Base-by-base conservation (phyloP, 805 yeast genomes). In the Kregervanrija delftensis region DNA sequence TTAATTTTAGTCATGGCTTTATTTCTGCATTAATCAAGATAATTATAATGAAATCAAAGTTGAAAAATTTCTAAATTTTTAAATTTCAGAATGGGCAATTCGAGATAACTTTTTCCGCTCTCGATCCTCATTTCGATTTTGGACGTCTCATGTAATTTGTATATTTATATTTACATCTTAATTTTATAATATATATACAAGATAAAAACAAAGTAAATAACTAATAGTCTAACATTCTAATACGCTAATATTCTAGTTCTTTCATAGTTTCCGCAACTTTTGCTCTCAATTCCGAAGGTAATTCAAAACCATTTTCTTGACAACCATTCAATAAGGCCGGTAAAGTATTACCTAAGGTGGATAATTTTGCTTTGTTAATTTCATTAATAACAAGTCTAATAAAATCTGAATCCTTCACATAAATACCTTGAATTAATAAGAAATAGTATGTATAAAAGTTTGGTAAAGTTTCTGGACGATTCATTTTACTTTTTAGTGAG, bases 371-470 rank as follows among this genome's bases (percentile, higher is more conserved):
- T 4, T 57, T 52, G 2, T 59, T 61, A 40, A 77, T 44, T 43
- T 74, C 74, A 34, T 64, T 57, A 16, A 77, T 48, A 13, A 73
- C 55, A 48, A 49, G 58, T 47, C 68, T 66, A 16, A 68, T 53
- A 39, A 60, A 58, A 11, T 56, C 58, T 16, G 41, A 43, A 48
- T 73, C 67, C 28, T 63, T 59, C 33, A 55, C 53, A 35, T 57
- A 58, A 33, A 56, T 41, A 40, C 68, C 74, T 51, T 69, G 69
- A 37, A 57, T 60, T 42, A 77, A 54, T 51, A 77, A 54, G 59
- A 61, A 76, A 58, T 65, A 76, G 58, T 56, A 77, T 5, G 81
- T 74, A 64, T 54, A 77, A 46, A 62, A 56, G 55, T 77, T 77
- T n/a, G 81, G 79, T 37, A 36, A 39, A 11, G 44, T 45, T 2